Conservation (phyloP, 805 yeast species). For the Debaryomyces tyrocola region DNA sequence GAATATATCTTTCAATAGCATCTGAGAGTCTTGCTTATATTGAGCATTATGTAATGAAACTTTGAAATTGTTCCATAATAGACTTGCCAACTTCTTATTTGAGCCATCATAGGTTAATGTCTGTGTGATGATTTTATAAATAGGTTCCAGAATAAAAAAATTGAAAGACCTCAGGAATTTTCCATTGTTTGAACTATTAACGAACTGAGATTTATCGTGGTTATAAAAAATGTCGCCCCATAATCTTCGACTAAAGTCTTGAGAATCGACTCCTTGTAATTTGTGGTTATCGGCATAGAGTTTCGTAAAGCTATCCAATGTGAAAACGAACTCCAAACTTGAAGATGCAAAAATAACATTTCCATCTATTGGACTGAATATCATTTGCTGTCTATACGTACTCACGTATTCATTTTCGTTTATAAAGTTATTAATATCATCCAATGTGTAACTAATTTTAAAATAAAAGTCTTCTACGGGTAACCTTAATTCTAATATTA, state of each 20-base stretch:
- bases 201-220: conserved; percentile 43
- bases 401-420: conserved; percentile 26
- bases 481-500: conserved; percentile 75
- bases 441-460: conserved; percentile 62
- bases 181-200: conserved; percentile 25
- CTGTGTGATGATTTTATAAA: conserved; percentile 71
- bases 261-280: conserved; percentile 15
- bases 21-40: conserved; percentile 55
- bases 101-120: conserved; percentile 54
- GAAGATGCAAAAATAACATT: conserved; percentile 80
- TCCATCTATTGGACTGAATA: conserved; percentile 58
- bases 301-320: conserved; percentile 61
- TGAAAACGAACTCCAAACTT: conserved; percentile 61
- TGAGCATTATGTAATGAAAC: conserved; percentile 40
- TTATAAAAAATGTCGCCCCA: conserved; percentile 79
- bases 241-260: conserved; percentile 50
- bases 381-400: conserved; percentile 24
- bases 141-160: conserved; percentile 69
- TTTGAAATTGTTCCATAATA: conserved; percentile 51
- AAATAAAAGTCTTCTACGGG: conserved; percentile 73
- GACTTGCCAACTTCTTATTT: conserved; percentile 32
- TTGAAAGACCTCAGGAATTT: conserved; percentile 49
- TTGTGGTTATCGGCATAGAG: conserved; percentile 34
- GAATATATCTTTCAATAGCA: conserved; percentile 57
- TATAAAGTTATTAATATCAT: conserved; percentile 61